Conservation (phyloP, 1,284 basidiomycete genomes). For the Austroboletus niveus region DNA sequence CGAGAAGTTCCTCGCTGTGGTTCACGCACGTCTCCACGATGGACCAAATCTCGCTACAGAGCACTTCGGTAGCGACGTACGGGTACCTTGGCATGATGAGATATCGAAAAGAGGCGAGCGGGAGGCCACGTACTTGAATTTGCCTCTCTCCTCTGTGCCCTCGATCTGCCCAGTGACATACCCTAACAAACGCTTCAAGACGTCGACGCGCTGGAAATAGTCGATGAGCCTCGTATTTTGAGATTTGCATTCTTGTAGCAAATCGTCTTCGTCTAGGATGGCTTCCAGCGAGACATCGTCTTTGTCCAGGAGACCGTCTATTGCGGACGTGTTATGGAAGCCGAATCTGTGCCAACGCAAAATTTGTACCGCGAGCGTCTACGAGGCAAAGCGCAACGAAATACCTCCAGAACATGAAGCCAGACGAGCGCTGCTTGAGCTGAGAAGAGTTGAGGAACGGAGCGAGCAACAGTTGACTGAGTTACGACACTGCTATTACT, state of each 20-base stretch:
- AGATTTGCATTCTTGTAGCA: conserved; percentile 93
- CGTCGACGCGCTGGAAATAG: conserved; percentile 80
- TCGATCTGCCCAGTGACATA: conserved; percentile 87
- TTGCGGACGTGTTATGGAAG: conserved; percentile 79
- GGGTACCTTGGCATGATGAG: conserved; percentile 70
- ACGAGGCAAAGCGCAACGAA: not conserved
- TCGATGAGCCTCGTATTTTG: conserved; percentile 88
- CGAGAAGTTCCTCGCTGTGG: conserved; percentile 67
- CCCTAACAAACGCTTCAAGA: conserved; percentile 75
- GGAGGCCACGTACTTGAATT: conserved; percentile 64
- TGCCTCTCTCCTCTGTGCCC: conserved; percentile 63
- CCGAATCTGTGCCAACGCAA: conserved; percentile 60
- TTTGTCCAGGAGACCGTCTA: conserved; percentile 82
- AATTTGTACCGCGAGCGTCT: conserved; percentile 3
- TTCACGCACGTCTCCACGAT: conserved; percentile 88
- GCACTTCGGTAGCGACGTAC: conserved; percentile 91
- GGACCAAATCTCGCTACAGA: conserved; percentile 94
- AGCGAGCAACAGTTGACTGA: conserved; percentile 10
- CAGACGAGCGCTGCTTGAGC: conserved; percentile 19
- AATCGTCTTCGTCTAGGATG: conserved; percentile 91
- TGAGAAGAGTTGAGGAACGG: conserved; percentile 8
- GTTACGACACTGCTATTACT: conserved; percentile 19
- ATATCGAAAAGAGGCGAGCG: not conserved
- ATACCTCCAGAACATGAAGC: conserved; percentile 46
- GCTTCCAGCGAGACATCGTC: conserved; percentile 85